Evolutionary conservation across 2,329 filamentous ascomycete genomes (phyloP).

Genomic region (Ophiostoma ips): DNA sequence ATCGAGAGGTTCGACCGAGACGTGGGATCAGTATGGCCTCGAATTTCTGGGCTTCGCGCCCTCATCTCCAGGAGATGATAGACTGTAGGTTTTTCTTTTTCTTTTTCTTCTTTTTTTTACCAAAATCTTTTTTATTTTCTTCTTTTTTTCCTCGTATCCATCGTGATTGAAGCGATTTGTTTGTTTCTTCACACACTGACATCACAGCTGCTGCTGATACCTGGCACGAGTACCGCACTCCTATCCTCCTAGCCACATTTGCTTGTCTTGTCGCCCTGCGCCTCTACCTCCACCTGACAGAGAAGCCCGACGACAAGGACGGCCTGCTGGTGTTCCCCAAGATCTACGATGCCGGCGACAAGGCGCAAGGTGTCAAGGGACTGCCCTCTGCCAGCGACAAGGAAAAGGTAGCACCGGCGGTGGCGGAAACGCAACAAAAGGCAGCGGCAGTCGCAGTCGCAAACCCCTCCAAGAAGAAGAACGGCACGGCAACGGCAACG

Average conservation of each 20-base stretch:
- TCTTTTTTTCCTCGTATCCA: too few species aligned
- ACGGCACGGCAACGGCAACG: conserved; percentile 10
- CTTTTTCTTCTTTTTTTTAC: background rate
- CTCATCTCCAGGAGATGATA: background rate
- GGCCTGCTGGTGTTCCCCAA: conserved; percentile 26
- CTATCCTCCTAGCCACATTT: conserved; percentile 28
- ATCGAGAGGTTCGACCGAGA: background rate
- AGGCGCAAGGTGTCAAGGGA: background rate
- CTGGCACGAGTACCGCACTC: conserved; percentile 34
- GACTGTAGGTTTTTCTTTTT: background rate
- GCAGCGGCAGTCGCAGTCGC: background rate
- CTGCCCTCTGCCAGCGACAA: background rate
- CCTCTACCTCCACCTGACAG: conserved; percentile 27
- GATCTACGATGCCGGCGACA: conserved; percentile 16
- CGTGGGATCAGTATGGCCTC: conserved; percentile 7
- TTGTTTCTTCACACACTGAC: background rate
- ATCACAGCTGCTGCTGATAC: conserved; percentile 20
- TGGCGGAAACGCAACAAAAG: background rate
- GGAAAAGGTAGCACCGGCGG: background rate
- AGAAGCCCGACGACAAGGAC: conserved; percentile 17
- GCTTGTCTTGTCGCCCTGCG: conserved; percentile 26
- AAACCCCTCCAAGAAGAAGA: background rate
- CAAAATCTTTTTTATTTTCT: background rate
- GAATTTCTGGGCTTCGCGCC: background rate
- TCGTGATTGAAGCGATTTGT: too few species aligned